Base-by-base conservation (phyloP, 495 filamentous ascomycete species). In the Penicillium bialowiezense region DNA sequence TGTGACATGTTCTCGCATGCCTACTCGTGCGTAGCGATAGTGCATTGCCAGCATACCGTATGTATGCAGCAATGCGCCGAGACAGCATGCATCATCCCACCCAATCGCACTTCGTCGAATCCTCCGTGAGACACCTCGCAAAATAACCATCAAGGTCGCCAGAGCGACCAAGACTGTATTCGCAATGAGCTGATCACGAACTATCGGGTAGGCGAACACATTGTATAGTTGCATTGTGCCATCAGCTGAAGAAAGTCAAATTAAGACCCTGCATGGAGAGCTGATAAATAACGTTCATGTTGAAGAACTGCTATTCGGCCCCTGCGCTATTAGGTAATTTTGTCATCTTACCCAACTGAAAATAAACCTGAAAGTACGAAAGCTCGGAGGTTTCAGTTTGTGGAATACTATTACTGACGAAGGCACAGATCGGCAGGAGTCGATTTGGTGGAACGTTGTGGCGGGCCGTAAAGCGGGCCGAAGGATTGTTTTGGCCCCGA, bases 21-120 rank as follows among this genome's bases (percentile, higher is more conserved):
- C 60, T 9, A 60, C 31, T 0, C 48, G 57, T 12, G 53, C 52
- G 38, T 60, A 60, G 28, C 51, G 46, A 8, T 41, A 60, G n/a
- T 60, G 54, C 51, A 60, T 55, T 29, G 54, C 51, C 1, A 63
- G 51, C 60, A 60, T 55, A 6, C 54, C 58, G 32, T 55, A 61
- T 13, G 58, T 58, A 28, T 64, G 51, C 13, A 60, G 35, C 43
- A 47, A 26, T 0, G 18, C 45, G 36, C 23, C 37, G 40, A 60
- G 26, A 29, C 44, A 35, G 34, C 32, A 57, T 17, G 21, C 45
- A 55, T 63, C 60, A 40, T 61, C 60, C 58, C 60, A 61, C 48
- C 60, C 54, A 31, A 61, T 15, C 13, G 48, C 14, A 14, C 45
- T 55, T 24, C 44, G 10, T 9, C 51, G 48, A n/a, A 63, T 28